Percentiles rank a stretch among this genome's conserved stretches.
These are phyloP conservation scores for Euryodendron excelsum DNA, from an alignment of 148 eudicot genomes.

Conservation along the genomic window DNA sequence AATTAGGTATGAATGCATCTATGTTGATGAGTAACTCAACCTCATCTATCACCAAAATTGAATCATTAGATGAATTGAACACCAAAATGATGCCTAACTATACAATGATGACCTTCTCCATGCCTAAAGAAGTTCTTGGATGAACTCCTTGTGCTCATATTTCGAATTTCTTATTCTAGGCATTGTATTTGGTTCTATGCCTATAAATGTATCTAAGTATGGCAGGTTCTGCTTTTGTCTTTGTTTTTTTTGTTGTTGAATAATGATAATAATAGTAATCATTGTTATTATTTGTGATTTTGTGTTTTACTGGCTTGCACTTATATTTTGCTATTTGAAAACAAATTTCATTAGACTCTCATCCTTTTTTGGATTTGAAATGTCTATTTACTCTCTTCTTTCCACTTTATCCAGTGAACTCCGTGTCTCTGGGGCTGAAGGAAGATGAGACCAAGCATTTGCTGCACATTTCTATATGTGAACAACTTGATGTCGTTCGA, in stretches of 20 bases:
- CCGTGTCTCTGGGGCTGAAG: constrained; percentile 26
- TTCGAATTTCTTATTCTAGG: background rate
- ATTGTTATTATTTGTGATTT: background rate
- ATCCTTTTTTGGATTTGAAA: background rate
- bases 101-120: background rate
- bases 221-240: background rate
- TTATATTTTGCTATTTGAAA: background rate
- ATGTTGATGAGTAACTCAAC: background rate
- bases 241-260: background rate
- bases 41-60: background rate
- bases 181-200: background rate
- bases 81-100: background rate
- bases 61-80: background rate
- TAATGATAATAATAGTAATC: background rate
- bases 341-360: background rate
- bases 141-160: background rate
- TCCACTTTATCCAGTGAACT: constrained; percentile 18
- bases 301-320: background rate
- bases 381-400: background rate
- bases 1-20: background rate
- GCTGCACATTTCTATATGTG: constrained; percentile 53
- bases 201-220: background rate
- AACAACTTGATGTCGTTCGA: constrained; percentile 56
- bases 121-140: background rate
- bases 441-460: constrained; percentile 80